Percentiles rank a stretch among this genome's conserved stretches.
Conservation (phyloP, 768 basidiomycete genomes). For the Boletales sp. region DNA sequence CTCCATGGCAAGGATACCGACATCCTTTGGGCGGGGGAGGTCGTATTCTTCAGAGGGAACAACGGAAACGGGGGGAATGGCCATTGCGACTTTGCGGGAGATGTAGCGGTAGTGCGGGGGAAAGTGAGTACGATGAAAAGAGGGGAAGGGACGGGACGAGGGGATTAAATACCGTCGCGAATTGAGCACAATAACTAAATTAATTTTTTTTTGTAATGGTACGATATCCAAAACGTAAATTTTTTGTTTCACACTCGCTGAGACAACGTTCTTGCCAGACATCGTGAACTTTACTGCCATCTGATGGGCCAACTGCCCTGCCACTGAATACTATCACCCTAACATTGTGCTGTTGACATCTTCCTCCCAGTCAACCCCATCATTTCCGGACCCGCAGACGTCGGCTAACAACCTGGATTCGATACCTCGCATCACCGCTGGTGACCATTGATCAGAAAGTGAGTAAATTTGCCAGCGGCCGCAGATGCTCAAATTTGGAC, state of each 20-base stretch:
- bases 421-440: too few relatives aligned
- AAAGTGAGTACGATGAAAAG: neutral
- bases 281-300: too few relatives aligned
- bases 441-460: too few relatives aligned
- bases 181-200: conserved; percentile 11
- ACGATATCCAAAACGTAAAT: conserved; percentile 16
- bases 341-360: too few relatives aligned
- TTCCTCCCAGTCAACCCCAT: too few relatives aligned
- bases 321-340: too few relatives aligned
- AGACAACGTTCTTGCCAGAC: conserved; percentile 3
- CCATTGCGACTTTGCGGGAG: conserved; percentile 12
- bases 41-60: conserved; percentile 11
- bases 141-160: neutral
- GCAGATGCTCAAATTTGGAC: neutral
- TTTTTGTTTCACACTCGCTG: neutral
- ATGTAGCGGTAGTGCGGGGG: neutral
- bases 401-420: too few relatives aligned
- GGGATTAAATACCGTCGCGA: neutral
- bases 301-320: too few relatives aligned
- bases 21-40: conserved; percentile 75
- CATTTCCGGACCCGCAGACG: too few relatives aligned
- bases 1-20: conserved; percentile 91
- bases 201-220: conserved; percentile 21
- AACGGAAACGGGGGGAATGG: conserved; percentile 16
- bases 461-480: neutral